phyloP scores from a whole-genome alignment of 345 rosid genomes.

The Rubroshorea leprosula region DNA sequence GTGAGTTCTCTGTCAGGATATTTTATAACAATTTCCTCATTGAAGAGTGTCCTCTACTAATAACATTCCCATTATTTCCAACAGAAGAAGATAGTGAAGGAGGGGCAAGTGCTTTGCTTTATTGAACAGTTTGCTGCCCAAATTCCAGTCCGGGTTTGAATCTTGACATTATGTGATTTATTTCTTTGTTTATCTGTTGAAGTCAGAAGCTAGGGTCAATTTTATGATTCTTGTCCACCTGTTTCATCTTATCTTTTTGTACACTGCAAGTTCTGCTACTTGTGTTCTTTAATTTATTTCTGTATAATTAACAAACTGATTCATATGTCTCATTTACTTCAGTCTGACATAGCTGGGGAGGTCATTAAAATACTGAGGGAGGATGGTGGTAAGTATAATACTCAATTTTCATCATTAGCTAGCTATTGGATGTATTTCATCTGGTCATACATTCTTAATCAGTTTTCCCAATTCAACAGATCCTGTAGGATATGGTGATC shows the following conservation, averaged over 20 bases:
- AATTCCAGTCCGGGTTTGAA: neutral
- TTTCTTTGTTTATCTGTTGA: neutral
- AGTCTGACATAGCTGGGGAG: neutral
- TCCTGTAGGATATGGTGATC: conserved; percentile 82
- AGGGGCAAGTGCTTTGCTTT: neutral
- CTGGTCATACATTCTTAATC: neutral
- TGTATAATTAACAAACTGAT: neutral
- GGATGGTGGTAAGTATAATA: neutral
- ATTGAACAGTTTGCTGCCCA: neutral
- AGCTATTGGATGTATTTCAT: neutral
- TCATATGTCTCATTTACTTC: neutral
- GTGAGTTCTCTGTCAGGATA: no score
- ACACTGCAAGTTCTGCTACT: no score
- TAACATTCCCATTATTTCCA: neutral
- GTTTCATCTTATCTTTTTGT: no score
- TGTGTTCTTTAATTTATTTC: no score
- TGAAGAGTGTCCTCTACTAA: neutral
- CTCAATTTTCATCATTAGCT: neutral
- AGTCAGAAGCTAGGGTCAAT: no score
- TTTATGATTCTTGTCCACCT: neutral
- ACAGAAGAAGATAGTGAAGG: neutral
- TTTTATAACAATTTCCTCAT: neutral
- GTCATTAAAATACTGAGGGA: neutral
- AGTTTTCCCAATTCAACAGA: conserved; percentile 35
- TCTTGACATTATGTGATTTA: neutral